Conservation (phyloP, 176 grass and related monocot genomes). For the Oryza brachyantha region DNA sequence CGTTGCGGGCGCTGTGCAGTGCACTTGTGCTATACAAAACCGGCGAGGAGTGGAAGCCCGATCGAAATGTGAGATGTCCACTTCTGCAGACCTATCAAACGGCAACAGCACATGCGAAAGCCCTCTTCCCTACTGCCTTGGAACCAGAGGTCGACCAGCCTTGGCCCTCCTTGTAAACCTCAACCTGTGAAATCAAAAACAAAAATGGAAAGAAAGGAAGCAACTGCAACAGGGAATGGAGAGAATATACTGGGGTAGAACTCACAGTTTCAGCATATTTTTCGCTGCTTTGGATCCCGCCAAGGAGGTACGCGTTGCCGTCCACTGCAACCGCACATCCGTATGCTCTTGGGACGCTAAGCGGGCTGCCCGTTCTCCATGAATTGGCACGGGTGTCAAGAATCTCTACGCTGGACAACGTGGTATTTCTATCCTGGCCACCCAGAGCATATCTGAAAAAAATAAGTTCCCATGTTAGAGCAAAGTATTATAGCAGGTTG, state of each 20-base stretch:
- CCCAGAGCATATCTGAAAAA: constrained; percentile 61
- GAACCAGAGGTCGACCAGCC: constrained; percentile 47
- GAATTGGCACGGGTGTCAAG: constrained; percentile 59
- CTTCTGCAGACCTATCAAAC: constrained; percentile 21
- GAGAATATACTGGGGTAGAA: neutral
- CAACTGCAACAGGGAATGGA: neutral
- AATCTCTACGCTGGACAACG: constrained; percentile 58
- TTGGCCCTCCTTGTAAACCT: constrained; percentile 53
- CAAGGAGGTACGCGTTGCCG: constrained; percentile 49
- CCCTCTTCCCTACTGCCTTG: constrained; percentile 50
- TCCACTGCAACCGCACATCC: constrained; percentile 46
- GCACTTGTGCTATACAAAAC: too few species aligned
- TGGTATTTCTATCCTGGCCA: constrained; percentile 50
- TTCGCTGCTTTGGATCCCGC: constrained; percentile 31
- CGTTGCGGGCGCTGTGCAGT: too few species aligned
- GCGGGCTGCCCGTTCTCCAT: constrained; percentile 53
- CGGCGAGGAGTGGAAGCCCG: neutral
- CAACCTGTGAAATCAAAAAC: constrained; percentile 42
- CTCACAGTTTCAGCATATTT: constrained; percentile 53
- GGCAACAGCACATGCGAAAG: constrained; percentile 54
- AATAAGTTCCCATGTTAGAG: constrained; percentile 15
- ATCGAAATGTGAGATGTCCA: neutral
- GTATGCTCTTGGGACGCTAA: constrained; percentile 59
- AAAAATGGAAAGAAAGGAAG: neutral
- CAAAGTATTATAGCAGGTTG: too few species aligned